Conservation (phyloP, 768 basidiomycete species). For the Rhizopogon sp. region DNA sequence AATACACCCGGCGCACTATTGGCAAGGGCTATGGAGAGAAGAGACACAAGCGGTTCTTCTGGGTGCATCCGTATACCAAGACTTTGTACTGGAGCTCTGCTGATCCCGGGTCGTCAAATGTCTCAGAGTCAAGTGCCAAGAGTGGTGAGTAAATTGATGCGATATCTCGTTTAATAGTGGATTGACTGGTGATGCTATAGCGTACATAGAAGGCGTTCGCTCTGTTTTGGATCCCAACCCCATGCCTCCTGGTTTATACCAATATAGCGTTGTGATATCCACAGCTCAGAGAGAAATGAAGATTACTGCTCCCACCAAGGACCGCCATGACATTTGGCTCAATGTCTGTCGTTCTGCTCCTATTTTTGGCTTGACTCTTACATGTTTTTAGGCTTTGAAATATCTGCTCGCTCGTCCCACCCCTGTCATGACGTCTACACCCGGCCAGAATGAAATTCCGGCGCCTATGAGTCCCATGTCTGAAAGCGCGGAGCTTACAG, state of each 20-base stretch:
- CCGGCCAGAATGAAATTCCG: slow-evolving; percentile 24
- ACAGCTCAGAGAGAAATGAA: slow-evolving; percentile 97
- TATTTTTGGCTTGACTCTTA: slow-evolving; percentile 4
- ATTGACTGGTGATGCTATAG: slow-evolving; percentile 33
- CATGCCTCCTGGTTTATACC: slow-evolving; percentile 90
- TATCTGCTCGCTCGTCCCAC: slow-evolving; percentile 81
- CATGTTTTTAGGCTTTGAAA: slow-evolving; percentile 66
- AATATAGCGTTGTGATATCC: slow-evolving; percentile 89
- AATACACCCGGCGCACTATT: slow-evolving; percentile 87
- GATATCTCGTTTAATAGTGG: slow-evolving; percentile 3
- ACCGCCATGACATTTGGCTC: slow-evolving; percentile 96
- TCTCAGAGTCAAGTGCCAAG: slow-evolving; percentile 92
- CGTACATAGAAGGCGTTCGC: slow-evolving; percentile 89
- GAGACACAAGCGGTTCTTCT: slow-evolving; percentile 94
- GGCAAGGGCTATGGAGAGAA: slow-evolving; percentile 89
- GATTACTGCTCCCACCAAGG: slow-evolving; percentile 93
- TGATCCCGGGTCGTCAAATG: slow-evolving; percentile 86
- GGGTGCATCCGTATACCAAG: slow-evolving; percentile 99
- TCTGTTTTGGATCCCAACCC: slow-evolving; percentile 93
- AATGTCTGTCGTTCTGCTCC: slow-evolving; percentile 49
- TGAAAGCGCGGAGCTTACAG: slow-evolving; percentile 35
- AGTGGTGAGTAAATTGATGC: slow-evolving; percentile 64
- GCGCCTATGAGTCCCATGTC: slow-evolving; percentile 48
- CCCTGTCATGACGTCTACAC: slow-evolving; percentile 18
- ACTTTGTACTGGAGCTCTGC: slow-evolving; percentile 95